Evolutionary conservation across 768 basidiomycete genomes (phyloP).

Genomic region (Mycena maculata): DNA sequence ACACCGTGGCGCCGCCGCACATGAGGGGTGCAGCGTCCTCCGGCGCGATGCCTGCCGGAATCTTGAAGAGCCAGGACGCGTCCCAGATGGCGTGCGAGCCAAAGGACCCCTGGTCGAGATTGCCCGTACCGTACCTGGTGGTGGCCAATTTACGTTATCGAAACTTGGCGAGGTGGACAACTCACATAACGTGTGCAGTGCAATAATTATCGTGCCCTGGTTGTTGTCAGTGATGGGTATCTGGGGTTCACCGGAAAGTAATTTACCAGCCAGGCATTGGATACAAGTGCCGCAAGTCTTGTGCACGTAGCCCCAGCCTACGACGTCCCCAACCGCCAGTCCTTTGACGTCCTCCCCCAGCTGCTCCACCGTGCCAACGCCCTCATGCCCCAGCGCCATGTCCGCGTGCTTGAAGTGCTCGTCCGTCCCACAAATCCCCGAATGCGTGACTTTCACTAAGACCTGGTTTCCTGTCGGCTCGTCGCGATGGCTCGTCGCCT

Average conservation of each 20-base stretch:
- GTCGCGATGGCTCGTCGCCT: not conserved
- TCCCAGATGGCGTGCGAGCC: constrained; percentile 1
- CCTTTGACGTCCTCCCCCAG: constrained; percentile 41
- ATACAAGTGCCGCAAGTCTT: constrained; percentile 11
- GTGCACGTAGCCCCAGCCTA: too few species aligned
- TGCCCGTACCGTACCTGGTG: too few species aligned
- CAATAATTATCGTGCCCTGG: not conserved
- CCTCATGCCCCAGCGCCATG: constrained; percentile 51
- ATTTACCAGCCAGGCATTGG: not conserved
- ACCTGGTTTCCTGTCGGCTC: constrained; percentile 35
- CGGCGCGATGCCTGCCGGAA: not conserved
- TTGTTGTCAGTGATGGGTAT: not conserved
- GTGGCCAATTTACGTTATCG: too few species aligned
- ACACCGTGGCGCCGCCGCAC: not conserved
- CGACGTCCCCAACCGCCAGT: constrained; percentile 2
- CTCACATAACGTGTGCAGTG: too few species aligned
- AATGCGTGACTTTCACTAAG: constrained; percentile 46
- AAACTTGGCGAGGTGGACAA: too few species aligned
- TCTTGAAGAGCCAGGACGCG: not conserved
- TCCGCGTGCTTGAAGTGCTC: constrained; percentile 42
- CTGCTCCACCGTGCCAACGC: constrained; percentile 44
- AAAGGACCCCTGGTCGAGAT: not conserved
- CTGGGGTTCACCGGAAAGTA: not conserved
- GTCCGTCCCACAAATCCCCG: constrained; percentile 50
- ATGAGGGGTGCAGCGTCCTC: not conserved